A percentile compares a stretch with the other conserved stretches of the same genome.
Conservation (phyloP, 257 asterid genomes). For the Linaria vulgaris region DNA sequence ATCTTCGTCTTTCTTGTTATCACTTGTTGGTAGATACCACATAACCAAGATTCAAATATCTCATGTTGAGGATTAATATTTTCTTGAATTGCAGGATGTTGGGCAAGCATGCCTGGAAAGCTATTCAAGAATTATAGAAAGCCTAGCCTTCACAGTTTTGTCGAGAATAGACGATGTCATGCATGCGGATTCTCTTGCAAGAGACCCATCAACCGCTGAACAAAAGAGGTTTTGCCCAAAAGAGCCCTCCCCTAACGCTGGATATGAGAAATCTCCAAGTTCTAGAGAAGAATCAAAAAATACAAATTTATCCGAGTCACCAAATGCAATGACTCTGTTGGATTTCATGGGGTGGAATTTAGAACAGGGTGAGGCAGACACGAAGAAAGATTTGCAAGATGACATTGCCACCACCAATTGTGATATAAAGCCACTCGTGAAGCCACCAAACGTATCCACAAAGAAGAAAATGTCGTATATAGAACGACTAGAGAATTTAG, state of each 20-base stretch:
- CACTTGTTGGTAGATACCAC: no score
- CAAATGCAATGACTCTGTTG: slow-evolving; percentile 43
- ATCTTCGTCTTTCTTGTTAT: no score
- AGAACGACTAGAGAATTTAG: slow-evolving; percentile 63
- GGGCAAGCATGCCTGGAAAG: slow-evolving; percentile 62
- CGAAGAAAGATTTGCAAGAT: slow-evolving; percentile 32
- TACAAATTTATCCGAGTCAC: slow-evolving; percentile 27
- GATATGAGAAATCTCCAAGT: slow-evolving; percentile 18
- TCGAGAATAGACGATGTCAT: slow-evolving; percentile 59
- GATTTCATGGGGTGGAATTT: slow-evolving; percentile 60
- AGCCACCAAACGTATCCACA: slow-evolving; percentile 36
- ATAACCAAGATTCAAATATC: no score
- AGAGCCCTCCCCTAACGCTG: slow-evolving; percentile 3
- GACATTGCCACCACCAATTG: slow-evolving; percentile 14
- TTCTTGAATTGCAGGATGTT: slow-evolving; percentile 42
- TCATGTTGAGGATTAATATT: background rate
- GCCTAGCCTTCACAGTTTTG: slow-evolving; percentile 51
- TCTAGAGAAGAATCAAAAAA: slow-evolving; percentile 37
- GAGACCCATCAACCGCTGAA: slow-evolving; percentile 26
- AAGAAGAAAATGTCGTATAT: slow-evolving; percentile 61
- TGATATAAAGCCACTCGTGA: slow-evolving; percentile 19
- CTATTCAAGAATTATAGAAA: slow-evolving; percentile 62
- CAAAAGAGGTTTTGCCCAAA: slow-evolving; percentile 10
- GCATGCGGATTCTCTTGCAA: slow-evolving; percentile 36
- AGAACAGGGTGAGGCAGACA: slow-evolving; percentile 36